Evolutionary conservation across 2,329 filamentous ascomycete species (phyloP).

Genomic region (Penicillium sp.): DNA sequence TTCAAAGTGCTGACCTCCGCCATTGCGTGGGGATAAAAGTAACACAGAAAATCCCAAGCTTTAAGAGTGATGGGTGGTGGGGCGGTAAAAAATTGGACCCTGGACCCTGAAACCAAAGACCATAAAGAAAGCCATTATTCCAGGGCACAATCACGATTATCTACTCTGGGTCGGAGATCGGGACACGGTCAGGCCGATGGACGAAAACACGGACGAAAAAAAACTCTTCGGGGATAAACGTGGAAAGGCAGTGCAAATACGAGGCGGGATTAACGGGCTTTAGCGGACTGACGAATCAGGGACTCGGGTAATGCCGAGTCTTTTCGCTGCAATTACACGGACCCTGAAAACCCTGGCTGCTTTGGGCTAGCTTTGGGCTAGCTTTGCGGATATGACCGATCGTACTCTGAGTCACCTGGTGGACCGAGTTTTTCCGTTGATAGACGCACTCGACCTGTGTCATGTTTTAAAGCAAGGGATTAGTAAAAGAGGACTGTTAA

Average conservation of each 20-base stretch:
- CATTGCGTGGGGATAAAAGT: background rate
- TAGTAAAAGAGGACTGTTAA: too few species aligned
- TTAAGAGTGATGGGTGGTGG: background rate
- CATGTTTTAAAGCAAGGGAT: too few species aligned
- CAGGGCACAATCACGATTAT: too few species aligned
- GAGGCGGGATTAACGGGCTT: background rate
- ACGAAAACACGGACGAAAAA: background rate
- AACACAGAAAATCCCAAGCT: background rate
- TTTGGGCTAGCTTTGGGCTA: background rate
- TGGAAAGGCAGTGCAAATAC: constrained; percentile 3
- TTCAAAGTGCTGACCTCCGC: background rate
- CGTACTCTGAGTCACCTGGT: background rate
- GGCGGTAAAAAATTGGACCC: background rate
- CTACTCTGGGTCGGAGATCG: background rate
- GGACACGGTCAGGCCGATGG: background rate
- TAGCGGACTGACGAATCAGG: background rate
- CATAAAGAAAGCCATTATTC: too few species aligned
- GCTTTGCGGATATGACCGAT: background rate
- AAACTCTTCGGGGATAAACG: background rate
- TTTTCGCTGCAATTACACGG: background rate
- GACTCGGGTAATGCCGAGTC: background rate
- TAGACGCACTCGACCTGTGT: background rate
- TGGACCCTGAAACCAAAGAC: background rate
- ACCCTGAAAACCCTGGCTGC: too few species aligned
- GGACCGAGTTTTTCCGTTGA: background rate